phyloP scores from a whole-genome alignment of 768 basidiomycete species.

The Rhodotorula babjevae region DNA sequence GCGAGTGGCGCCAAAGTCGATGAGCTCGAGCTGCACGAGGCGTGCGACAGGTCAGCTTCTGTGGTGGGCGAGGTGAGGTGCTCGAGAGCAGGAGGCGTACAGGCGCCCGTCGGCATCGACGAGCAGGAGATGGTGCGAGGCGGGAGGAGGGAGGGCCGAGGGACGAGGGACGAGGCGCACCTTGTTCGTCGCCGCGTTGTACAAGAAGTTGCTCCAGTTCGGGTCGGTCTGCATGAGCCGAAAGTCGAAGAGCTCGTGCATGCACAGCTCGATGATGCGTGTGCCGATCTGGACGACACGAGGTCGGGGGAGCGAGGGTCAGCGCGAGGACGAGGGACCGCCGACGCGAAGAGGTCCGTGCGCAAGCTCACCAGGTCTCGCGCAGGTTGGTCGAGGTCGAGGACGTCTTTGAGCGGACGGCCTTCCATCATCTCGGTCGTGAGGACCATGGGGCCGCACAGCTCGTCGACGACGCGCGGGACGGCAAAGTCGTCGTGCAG shows the following conservation, averaged over 20 bases:
- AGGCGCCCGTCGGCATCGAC: no score
- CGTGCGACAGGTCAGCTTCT: no score
- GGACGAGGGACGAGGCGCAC: conserved; percentile 5
- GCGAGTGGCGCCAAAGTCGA: conserved; percentile 94
- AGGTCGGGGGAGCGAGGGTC: no score
- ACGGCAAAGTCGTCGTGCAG: conserved; percentile 67
- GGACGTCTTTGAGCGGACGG: conserved; percentile 68
- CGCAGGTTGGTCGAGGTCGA: conserved; percentile 53
- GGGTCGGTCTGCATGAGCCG: conserved; percentile 96
- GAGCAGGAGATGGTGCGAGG: no score
- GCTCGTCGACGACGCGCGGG: conserved; percentile 73
- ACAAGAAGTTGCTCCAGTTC: conserved; percentile 93
- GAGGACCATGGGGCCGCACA: conserved; percentile 73
- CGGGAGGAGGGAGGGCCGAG: no score
- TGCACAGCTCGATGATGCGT: conserved; percentile 73
- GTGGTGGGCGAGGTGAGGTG: no score
- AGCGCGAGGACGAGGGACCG: no score
- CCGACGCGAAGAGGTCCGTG: background rate
- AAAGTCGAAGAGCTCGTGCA: conserved; percentile 86
- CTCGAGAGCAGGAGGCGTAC: no score
- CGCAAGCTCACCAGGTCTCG: conserved; percentile 62
- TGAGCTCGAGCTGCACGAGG: conserved; percentile 67
- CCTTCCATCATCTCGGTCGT: conserved; percentile 85
- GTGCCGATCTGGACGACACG: conserved; percentile 67
- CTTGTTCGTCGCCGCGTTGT: background rate